These are phyloP conservation scores for Annulohypoxylon nitens DNA, from an alignment of 495 filamentous ascomycete genomes.

Conservation along the genomic window DNA sequence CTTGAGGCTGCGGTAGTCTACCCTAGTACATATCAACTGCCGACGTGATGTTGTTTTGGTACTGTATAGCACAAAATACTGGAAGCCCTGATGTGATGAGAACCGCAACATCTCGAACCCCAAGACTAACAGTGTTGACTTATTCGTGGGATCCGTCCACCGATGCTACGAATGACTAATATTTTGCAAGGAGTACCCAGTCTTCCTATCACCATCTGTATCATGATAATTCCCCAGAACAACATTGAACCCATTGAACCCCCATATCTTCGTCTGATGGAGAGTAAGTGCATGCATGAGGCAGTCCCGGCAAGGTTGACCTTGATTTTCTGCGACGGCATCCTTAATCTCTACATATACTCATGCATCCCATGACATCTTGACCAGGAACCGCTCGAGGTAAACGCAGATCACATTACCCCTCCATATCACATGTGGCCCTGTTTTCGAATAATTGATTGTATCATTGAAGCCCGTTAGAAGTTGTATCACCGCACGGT, in stretches of 20 bases:
- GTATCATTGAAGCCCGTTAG: background rate
- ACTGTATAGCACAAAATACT: background rate
- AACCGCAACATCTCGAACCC: background rate
- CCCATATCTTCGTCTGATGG: background rate
- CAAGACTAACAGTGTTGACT: background rate
- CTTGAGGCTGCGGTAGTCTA: constrained; percentile 28
- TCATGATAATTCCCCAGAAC: background rate
- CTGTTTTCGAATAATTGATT: constrained; percentile 8
- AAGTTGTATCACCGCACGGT: background rate
- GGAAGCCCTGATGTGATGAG: background rate
- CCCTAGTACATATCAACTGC: constrained; percentile 20
- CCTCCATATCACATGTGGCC: constrained; percentile 6
- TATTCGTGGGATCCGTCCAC: background rate
- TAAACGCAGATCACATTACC: constrained; percentile 5
- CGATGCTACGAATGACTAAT: background rate
- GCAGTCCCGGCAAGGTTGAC: constrained; percentile 9
- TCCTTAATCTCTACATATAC: background rate
- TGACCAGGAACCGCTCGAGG: background rate
- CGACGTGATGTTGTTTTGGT: constrained; percentile 14
- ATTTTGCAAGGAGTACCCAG: constrained; percentile 5
- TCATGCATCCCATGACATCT: background rate
- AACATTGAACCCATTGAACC: too few relatives aligned
- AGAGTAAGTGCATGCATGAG: background rate
- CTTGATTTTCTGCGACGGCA: constrained; percentile 11
- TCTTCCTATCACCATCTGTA: background rate